Evolutionary conservation across 306 rosid genomes (phyloP).

Genomic region (Fagus crenata): DNA sequence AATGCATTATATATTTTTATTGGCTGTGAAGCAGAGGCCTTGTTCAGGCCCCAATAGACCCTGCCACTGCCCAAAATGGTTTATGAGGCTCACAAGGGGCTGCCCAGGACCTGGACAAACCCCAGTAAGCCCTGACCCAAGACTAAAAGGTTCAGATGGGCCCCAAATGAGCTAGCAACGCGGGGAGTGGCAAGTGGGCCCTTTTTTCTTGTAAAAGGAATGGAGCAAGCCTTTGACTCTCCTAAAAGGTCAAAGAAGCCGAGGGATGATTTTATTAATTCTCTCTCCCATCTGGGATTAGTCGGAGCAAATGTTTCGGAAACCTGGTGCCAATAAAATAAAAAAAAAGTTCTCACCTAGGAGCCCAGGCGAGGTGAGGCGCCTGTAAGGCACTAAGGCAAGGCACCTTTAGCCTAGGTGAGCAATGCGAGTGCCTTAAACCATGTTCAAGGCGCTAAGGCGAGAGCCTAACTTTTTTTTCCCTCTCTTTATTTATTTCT

Average conservation of each 20-base stretch:
- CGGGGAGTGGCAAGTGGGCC: background rate
- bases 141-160: background rate
- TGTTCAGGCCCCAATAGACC: background rate
- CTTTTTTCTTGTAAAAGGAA: background rate
- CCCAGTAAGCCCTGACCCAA: background rate
- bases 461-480: too few species aligned
- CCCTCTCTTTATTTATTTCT: too few species aligned
- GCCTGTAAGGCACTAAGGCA: too few species aligned
- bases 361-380: too few species aligned
- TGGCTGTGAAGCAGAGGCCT: background rate
- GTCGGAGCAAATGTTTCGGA: too few species aligned
- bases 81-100: background rate
- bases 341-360: too few species aligned
- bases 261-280: background rate
- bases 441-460: too few species aligned
- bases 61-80: background rate
- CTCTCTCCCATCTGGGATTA: too few species aligned
- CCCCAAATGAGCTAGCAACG: background rate
- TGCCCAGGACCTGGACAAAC: background rate
- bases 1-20: background rate
- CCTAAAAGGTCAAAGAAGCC: background rate
- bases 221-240: background rate
- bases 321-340: too few species aligned
- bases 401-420: too few species aligned
- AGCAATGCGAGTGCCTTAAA: too few species aligned